These are phyloP conservation scores for Spongiforma sp. DNA, from an alignment of 1,284 basidiomycete species.

Conservation along the genomic window DNA sequence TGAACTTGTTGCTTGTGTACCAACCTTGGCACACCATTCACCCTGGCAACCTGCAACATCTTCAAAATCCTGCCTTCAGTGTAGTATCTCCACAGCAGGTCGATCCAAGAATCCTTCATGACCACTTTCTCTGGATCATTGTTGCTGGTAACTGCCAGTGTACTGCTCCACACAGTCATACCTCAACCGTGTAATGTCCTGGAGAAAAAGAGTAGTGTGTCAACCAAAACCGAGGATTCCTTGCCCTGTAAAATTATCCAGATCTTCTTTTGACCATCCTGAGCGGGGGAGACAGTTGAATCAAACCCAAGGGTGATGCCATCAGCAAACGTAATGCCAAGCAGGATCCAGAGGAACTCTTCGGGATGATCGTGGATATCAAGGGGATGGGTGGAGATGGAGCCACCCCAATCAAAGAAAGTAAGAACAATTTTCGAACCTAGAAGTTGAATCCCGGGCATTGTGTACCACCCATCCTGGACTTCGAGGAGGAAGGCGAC, in stretches of 20 bases:
- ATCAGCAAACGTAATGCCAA: not conserved
- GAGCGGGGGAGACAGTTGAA: not conserved
- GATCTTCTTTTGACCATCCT: not conserved
- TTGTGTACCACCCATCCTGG: not conserved
- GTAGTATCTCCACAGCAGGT: not conserved
- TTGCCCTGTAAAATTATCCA: not conserved
- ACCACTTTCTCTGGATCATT: not conserved
- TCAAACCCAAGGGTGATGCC: not conserved
- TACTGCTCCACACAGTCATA: not conserved
- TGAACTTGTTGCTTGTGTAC: slow-evolving; percentile 14
- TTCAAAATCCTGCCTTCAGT: not conserved
- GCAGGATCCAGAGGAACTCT: not conserved
- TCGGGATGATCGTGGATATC: not conserved
- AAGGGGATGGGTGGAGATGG: not conserved
- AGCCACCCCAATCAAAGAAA: not conserved
- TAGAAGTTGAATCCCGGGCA: not conserved
- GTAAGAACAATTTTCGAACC: not conserved
- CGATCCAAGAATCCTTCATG: not conserved
- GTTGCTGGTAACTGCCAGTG: not conserved
- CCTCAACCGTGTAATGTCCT: not conserved
- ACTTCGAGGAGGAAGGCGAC: not conserved
- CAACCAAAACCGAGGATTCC: not conserved
- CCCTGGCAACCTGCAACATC: not conserved
- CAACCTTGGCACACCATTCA: slow-evolving; percentile 1
- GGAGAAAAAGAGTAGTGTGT: not conserved